Base-by-base conservation (phyloP, 257 asterid genomes). In the Rubia yunnanensis region DNA sequence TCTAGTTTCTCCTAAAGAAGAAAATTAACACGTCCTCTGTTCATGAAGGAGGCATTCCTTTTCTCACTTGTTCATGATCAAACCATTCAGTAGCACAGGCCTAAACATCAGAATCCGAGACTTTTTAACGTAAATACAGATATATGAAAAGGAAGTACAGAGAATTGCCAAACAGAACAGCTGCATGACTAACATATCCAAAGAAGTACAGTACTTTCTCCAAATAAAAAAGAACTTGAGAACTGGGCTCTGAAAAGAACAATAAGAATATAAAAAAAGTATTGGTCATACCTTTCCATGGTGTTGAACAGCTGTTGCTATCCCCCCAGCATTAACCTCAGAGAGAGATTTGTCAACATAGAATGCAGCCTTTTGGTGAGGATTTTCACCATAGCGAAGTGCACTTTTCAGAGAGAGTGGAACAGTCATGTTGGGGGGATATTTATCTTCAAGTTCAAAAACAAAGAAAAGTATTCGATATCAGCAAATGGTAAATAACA, bases 301-400 rank as follows among this genome's bases (percentile, higher is more conserved):
- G 81, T 84, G 96, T 68, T 88, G 99, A 76, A 86, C 58, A 48
- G 96, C 85, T 60, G 95, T 83, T 55, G 97, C 97, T 72, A 90
- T 90, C 36, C 99, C 99, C 68, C 99, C 97, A 70, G 92, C 89
- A 67, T 86, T 85, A 78, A 88, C 88, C 84, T 94, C 99, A 15
- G 92, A 83, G 17, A 90, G 94, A 70, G 96, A 90, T 78, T 86
- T 94, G 62, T 94, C 96, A 65, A 66, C 88, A 44, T 90, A 94
- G 82, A 94, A 79, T 68, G 97, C 97, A 77, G 97, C 99, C 76
- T 85, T 88, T 81, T 94, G 99, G 67, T 94, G 99, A 70, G 99
- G 95, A 69, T 94, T 90, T 83, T 94, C 99, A 74, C 99, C 99
- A 80, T 94, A 94, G 3, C 97, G 88, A 72, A 94, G 96, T 54